Evolutionary conservation across 225 moss, liverwort and hornwort genomes (phyloP).

Genomic region (Thuidium tamariscinum): DNA sequence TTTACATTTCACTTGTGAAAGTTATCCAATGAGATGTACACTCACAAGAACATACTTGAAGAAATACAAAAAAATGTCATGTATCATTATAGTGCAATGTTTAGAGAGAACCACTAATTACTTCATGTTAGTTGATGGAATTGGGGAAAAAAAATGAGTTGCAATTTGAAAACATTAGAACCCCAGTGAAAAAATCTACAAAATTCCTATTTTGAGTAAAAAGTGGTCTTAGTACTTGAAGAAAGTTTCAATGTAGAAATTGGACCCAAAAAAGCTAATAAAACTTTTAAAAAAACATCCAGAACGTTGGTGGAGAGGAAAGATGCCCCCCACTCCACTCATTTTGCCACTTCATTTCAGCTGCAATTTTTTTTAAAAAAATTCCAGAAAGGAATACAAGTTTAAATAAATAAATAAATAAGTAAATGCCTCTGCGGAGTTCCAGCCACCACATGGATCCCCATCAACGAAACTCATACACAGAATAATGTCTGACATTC

Average conservation of each 20-base stretch:
- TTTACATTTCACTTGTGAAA: not conserved
- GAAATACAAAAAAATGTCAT: not conserved
- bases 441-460: not conserved
- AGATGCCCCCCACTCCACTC: not conserved
- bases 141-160: rapidly evolving
- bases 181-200: rapidly evolving
- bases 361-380: not conserved
- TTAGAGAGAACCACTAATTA: rapidly evolving
- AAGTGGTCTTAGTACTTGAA: not conserved
- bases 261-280: not conserved
- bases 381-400: not conserved
- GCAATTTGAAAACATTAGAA: not conserved
- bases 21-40: not conserved
- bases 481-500: not conserved
- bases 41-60: not conserved
- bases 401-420: no score
- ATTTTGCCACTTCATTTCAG: not conserved
- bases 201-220: not conserved
- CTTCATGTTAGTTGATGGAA: not conserved
- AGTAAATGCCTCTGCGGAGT: not conserved
- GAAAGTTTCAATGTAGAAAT: not conserved
- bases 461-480: not conserved
- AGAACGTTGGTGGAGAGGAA: not conserved
- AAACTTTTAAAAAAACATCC: not conserved
- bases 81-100: not conserved